Base-by-base conservation (phyloP, 1,284 basidiomycete species). In the Neolentinus lepideus region DNA sequence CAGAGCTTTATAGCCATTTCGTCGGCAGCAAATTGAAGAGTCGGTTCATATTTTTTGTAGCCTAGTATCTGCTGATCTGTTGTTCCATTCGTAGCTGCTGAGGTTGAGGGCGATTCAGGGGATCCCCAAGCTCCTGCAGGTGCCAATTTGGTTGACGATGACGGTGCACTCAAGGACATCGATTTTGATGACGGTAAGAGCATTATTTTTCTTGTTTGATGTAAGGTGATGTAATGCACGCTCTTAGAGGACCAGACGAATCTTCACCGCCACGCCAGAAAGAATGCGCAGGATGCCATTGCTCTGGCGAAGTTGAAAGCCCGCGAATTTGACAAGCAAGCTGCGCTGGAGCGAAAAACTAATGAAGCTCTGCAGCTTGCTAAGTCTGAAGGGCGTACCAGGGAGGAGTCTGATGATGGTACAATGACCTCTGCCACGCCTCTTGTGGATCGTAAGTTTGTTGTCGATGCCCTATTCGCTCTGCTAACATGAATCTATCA, bases 1-100 rank as follows among this genome's bases (percentile, higher is more conserved):
- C 97, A 11, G 97, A 99, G 71, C 82, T 99, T 11, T 99, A 99
- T 74, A 97, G 93, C 63, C 97, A 99, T 76, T 99, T 99, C 78
- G 94, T 99, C 58, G 96, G 97, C 38, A 98, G 88, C 73, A 99
- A 99, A 75, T 83, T 99, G 64, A 98, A 97, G 75, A 98, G 91
- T 92, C 68, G 65, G 86, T 75, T 22, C 54, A 24, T 38, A 54
- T 45, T 52, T 57, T 53, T 54, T 54, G 47, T 56, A 45, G 24
- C 56, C 56, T 53, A 22, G 31, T 3, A 53, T 48, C 36, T 63
- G 51, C 55, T 66, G 57, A 64, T 51, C 19, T 35, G 4, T 19
- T 52, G 11, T 54, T 57, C 16, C 53, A 53, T 12, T 21, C 58
- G 56, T 26, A 94, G 92, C 96, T 47, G 83, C 85, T 56, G 95